Evolutionary conservation across 352 stramenopile genomes (phyloP), one percentile per base, ranked within the genome.

Genomic region (Phytophthora cryptogea): DNA sequence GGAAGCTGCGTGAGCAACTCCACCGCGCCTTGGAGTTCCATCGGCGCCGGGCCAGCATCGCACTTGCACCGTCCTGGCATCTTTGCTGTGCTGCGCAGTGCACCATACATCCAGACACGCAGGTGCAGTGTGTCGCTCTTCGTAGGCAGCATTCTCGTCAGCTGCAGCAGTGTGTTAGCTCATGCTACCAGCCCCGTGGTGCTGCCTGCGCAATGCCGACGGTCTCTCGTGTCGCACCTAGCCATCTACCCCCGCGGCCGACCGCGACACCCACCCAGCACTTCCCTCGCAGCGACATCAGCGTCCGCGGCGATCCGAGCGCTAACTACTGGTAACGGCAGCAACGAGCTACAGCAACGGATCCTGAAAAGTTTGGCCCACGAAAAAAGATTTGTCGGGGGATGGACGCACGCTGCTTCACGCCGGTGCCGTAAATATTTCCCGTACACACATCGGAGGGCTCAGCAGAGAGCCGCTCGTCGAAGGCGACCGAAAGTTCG

Each of bases 401-500:
- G 44, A 70, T 66, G 51, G 27, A 57, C 49, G 28, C 36, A 40
- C 23, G 36, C 31, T 54, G 46, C 14, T 23, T 8, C 31, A 62
- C 58, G 51, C 36, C n/a, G 42, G 1, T 39, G 17, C 32, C 5
- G 4, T 36, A 50, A 66, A 8, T 62, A 66, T 66, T 65, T 71
- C 51, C 11, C 16, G 8, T 36, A 68, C 51, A 67, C 60, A 59
- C 60, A 57, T 48, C 33, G 48, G 23, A 17, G 35, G 52, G 45
- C 42, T 35, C 55, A 52, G 41, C 20, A 23, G 20, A 23, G 20
- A 23, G 20, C 20, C 20, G 20, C 20, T 23, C 20, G 20, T 56
- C 35, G 67, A 75, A 75, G 62, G 16, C 36, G 5, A 37, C 20
- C 57, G 67, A 72, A 74, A 56, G 67, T 69, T 75, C 66, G 48